These are phyloP conservation scores for Polysphondylium violaceum DNA, from an alignment of 78 protist genomes.

Conservation along the genomic window DNA sequence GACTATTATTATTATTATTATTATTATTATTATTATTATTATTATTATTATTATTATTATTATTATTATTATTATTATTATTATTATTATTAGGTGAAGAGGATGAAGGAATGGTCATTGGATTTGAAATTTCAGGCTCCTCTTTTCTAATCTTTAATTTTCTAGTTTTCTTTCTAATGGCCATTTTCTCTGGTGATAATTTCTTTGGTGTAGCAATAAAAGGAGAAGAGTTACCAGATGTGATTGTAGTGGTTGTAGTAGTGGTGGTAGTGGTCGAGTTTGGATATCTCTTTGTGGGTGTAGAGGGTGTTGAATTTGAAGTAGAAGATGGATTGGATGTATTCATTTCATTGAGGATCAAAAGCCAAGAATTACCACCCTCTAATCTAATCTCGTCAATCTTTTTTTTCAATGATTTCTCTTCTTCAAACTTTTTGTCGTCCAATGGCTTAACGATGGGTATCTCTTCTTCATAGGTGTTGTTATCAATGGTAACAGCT, in stretches of 20 bases:
- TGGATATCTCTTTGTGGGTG: background rate
- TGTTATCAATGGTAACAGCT: background rate
- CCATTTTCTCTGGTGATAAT: background rate
- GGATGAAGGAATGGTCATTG: background rate
- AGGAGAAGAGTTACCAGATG: background rate
- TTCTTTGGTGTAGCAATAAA: no score
- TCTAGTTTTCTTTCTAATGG: background rate
- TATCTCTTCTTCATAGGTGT: background rate
- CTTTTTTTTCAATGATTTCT: constrained; percentile 28
- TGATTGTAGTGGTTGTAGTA: background rate
- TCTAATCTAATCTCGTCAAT: constrained; percentile 35
- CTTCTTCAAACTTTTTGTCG: constrained; percentile 35
- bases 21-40: no score
- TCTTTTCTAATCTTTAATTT: background rate
- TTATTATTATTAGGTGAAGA: background rate
- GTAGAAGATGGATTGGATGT: background rate
- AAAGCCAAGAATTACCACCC: constrained; percentile 71
- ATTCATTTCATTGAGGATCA: constrained; percentile 59
- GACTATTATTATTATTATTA: background rate
- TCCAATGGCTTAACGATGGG: background rate
- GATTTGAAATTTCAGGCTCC: background rate
- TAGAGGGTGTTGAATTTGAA: background rate
- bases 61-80: background rate
- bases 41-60: background rate
- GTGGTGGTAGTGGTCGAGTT: background rate